Base-by-base conservation (phyloP, 1,139 yeast genomes). In the Debaryomycetaceae sp. region DNA sequence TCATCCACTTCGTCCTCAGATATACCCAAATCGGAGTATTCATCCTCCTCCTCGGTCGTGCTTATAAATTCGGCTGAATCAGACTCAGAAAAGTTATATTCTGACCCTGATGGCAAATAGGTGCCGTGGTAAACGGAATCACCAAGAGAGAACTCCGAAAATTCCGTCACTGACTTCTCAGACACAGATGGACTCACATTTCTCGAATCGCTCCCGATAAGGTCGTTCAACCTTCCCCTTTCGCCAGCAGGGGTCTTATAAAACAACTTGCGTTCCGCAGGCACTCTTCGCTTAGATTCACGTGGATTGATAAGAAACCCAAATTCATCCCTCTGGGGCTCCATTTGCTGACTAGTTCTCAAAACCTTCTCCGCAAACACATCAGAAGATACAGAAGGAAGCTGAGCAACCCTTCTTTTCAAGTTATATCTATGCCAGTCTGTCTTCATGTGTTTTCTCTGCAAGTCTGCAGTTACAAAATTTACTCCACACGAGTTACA, bases 371-470 rank as follows among this genome's bases (percentile, higher is more conserved):
- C 92, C 2, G 92, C 89, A 68, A 87, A 88, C 7, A 82, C 71
- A 43, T 87, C 89, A 1, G 96, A 83, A 16, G 83, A 68, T 36
- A 92, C 83, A 3, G 96, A 83, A 2, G 91, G 83, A 48, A 92
- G 67, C 36, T 79, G 78, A 3, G 96, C 96, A 31, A 92, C 96
- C 55, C 96, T 75, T 62, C 98, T 77, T 63, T 92, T 92, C 58
- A 92, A 74, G 57, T 92, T 91, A 61, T 87, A 92, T 49, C 95
- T 75, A 56, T 89, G 97, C 97, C 97, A 91, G 46, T 91, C 97
- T 1, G 96, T 83, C 59, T 87, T 88, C 98, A 92, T 92, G 56
- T 92, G 98, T 41, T 75, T 72, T 52, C 98, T 74, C 66, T 92
- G 98, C 47, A 80, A 74, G 42, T 83, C 89, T 5, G 95, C 83